phyloP scores from a whole-genome alignment of 495 filamentous ascomycete genomes.

The Glarea lozoyensis region DNA sequence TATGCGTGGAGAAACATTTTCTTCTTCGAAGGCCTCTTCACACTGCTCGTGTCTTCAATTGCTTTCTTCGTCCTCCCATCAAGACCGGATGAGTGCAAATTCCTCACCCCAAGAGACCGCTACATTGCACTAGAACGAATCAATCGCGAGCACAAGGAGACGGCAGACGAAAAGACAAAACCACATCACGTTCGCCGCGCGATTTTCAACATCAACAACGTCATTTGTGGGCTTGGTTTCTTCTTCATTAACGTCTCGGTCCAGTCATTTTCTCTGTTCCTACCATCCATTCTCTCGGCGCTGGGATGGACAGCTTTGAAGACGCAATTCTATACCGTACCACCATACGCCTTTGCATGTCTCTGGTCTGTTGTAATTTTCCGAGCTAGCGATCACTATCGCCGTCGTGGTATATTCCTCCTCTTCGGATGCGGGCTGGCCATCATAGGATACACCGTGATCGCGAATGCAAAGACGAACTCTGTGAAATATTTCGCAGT shows the following conservation, averaged over 20 bases:
- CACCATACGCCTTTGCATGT: slow-evolving; percentile 17
- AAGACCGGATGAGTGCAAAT: slow-evolving; percentile 49
- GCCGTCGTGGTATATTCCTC: slow-evolving; percentile 50
- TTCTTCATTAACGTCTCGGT: slow-evolving; percentile 2
- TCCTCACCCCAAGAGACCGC: slow-evolving; percentile 1
- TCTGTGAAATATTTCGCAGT: slow-evolving; percentile 61
- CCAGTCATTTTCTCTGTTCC: slow-evolving; percentile 8
- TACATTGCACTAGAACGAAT: not conserved
- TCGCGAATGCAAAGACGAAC: slow-evolving; percentile 46
- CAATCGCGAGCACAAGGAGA: slow-evolving; percentile 2
- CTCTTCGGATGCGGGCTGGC: slow-evolving; percentile 45
- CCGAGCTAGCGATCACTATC: slow-evolving; percentile 42
- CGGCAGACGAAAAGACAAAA: slow-evolving; percentile 12
- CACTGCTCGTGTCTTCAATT: not conserved
- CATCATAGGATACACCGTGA: slow-evolving; percentile 58
- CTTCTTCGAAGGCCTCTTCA: slow-evolving; percentile 7
- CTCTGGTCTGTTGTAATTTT: slow-evolving; percentile 31
- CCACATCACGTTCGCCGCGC: slow-evolving; percentile 38
- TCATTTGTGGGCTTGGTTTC: slow-evolving; percentile 41
- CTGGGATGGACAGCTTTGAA: slow-evolving; percentile 17
- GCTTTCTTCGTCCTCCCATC: slow-evolving; percentile 66
- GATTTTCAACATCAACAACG: slow-evolving; percentile 8
- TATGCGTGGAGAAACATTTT: slow-evolving; percentile 51
- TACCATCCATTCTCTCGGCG: slow-evolving; percentile 18
- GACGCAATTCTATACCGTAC: slow-evolving; percentile 16